Evolutionary conservation across 2,329 filamentous ascomycete species (phyloP).

Genomic region (Phoma herbarum): DNA sequence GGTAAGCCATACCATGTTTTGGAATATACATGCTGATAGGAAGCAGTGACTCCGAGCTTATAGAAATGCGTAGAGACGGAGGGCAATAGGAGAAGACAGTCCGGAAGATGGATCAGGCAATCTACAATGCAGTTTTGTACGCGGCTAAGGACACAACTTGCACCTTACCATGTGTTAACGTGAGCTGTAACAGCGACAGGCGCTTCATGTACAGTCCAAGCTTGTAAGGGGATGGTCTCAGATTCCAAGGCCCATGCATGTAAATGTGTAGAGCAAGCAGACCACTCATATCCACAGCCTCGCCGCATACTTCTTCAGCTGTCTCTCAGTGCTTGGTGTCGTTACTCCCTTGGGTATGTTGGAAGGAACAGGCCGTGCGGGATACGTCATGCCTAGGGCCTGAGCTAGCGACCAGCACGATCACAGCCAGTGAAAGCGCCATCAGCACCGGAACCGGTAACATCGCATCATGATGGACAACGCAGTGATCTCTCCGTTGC

Average conservation of each 20-base stretch:
- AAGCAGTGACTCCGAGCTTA: neutral
- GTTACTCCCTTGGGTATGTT: neutral
- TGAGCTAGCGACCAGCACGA: slow-evolving; percentile 6
- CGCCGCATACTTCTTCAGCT: neutral
- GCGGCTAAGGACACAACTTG: neutral
- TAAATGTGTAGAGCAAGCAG: neutral
- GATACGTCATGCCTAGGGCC: slow-evolving; percentile 14
- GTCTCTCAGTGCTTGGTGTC: neutral
- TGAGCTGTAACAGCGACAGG: neutral
- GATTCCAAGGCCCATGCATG: neutral
- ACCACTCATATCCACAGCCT: neutral
- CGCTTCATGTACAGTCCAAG: neutral
- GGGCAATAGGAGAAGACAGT: neutral
- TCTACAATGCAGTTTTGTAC: neutral
- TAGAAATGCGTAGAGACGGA: too few relatives aligned
- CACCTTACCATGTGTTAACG: neutral
- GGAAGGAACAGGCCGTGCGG: neutral
- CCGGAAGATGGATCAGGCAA: neutral
- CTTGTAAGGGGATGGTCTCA: neutral
- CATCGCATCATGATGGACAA: slow-evolving; percentile 10
- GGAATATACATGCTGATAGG: neutral
- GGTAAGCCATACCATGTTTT: neutral
- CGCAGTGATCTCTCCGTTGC: slow-evolving; percentile 25
- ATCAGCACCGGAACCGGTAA: slow-evolving; percentile 9
- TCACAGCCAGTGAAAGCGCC: slow-evolving; percentile 3